phyloP scores from a whole-genome alignment of 805 yeast species.

The Clavispora carvajalis region DNA sequence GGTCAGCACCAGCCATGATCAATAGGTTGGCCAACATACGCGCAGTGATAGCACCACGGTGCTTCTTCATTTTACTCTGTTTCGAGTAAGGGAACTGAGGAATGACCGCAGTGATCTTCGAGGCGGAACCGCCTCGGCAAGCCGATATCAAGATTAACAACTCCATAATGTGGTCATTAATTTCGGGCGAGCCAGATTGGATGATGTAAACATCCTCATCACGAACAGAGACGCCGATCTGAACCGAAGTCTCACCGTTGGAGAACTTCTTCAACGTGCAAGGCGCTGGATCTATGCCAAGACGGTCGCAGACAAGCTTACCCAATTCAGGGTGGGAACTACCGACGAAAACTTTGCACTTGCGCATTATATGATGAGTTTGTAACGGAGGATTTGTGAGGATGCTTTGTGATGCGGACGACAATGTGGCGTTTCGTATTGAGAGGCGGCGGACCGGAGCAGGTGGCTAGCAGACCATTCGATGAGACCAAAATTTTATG shows the following conservation, averaged over 20 bases:
- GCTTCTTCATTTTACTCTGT: slow-evolving; percentile 97
- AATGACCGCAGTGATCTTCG: slow-evolving; percentile 91
- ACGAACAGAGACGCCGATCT: slow-evolving; percentile 89
- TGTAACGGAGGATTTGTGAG: not conserved
- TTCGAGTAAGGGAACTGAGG: slow-evolving; percentile 94
- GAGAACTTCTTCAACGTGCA: slow-evolving; percentile 88
- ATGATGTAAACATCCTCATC: slow-evolving; percentile 91
- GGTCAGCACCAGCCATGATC: slow-evolving; percentile 99
- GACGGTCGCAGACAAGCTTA: slow-evolving; percentile 75
- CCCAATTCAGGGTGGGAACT: slow-evolving; percentile 96
- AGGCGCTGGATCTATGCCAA: slow-evolving; percentile 93
- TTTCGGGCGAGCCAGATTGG: slow-evolving; percentile 82
- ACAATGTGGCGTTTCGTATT: not conserved
- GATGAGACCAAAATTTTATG: slow-evolving; percentile 1
- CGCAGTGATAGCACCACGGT: slow-evolving; percentile 97
- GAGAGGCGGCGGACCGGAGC: slow-evolving; percentile 1
- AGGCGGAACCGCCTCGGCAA: slow-evolving; percentile 97
- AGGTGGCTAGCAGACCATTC: not conserved
- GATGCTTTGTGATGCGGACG: not conserved
- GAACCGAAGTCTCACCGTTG: slow-evolving; percentile 96
- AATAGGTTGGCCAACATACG: slow-evolving; percentile 93
- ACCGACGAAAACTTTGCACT: slow-evolving; percentile 95
- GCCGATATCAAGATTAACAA: slow-evolving; percentile 88
- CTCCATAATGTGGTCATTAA: slow-evolving; percentile 96
- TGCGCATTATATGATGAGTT: slow-evolving; percentile 58